These are phyloP conservation scores for Casuarina cunninghamiana DNA, from an alignment of 306 rosid species.

Conservation along the genomic window DNA sequence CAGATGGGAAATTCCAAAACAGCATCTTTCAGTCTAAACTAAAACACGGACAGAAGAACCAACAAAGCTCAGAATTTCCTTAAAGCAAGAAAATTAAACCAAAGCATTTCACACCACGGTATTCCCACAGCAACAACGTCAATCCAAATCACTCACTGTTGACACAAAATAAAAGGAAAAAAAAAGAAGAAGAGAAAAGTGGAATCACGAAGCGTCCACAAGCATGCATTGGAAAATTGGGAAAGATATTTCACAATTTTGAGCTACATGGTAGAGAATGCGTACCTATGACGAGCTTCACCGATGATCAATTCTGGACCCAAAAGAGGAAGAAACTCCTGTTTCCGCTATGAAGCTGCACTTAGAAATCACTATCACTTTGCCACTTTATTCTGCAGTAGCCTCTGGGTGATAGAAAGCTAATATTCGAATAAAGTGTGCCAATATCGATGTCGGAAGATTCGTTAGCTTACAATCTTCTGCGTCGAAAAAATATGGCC, in stretches of 20 bases:
- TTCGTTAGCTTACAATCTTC: too few species aligned
- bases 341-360: neutral
- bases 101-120: neutral
- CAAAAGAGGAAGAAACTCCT: neutral
- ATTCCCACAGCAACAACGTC: neutral
- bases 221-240: slow-evolving; percentile 8
- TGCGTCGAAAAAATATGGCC: too few species aligned
- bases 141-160: neutral
- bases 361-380: neutral
- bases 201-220: neutral
- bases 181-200: too few species aligned
- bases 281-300: neutral
- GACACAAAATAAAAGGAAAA: neutral
- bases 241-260: neutral
- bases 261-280: neutral
- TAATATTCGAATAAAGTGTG: too few species aligned
- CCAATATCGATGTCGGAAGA: too few species aligned
- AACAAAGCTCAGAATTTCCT: neutral
- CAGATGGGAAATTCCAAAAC: slow-evolving; percentile 13
- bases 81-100: neutral
- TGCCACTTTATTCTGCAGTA: neutral
- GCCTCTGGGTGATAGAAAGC: too few species aligned
- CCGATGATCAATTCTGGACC: neutral
- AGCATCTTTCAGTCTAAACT: neutral
- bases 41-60: neutral